Conservation (phyloP, 2,329 filamentous ascomycete genomes). For the Paecilomyces sp. region DNA sequence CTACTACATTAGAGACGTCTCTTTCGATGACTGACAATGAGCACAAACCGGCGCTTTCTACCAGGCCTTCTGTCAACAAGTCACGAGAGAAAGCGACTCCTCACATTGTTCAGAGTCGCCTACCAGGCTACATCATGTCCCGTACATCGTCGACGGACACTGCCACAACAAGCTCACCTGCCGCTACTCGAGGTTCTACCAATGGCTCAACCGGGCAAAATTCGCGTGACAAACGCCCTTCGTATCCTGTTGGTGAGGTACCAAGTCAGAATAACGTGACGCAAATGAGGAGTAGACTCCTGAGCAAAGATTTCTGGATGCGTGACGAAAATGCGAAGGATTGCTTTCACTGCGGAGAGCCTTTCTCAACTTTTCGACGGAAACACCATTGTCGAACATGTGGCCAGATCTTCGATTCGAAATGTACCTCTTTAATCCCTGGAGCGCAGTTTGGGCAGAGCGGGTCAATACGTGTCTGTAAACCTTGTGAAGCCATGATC, state of each 20-base stretch:
- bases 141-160: slow-evolving; percentile 36
- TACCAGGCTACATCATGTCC: slow-evolving; percentile 38
- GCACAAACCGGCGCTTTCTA: slow-evolving; percentile 15
- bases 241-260: slow-evolving; percentile 12
- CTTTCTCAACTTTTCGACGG: slow-evolving; percentile 86
- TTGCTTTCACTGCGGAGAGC: slow-evolving; percentile 84
- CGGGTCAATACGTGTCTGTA: slow-evolving; percentile 81
- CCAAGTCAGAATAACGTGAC: slow-evolving; percentile 30
- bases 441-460: slow-evolving; percentile 82
- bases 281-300: slow-evolving; percentile 74
- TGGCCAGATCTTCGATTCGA: slow-evolving; percentile 97
- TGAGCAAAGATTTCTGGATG: slow-evolving; percentile 99
- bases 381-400: slow-evolving; percentile 95
- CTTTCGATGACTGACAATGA: slow-evolving; percentile 24
- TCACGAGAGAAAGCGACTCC: slow-evolving; percentile 26
- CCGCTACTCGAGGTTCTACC: slow-evolving; percentile 22
- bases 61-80: slow-evolving; percentile 17
- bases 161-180: slow-evolving; percentile 36
- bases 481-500: slow-evolving; percentile 85
- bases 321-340: slow-evolving; percentile 96
- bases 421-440: slow-evolving; percentile 87
- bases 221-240: slow-evolving; percentile 12
- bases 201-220: slow-evolving; percentile 12
- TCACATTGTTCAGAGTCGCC: slow-evolving; percentile 37
- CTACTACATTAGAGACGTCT: slow-evolving; percentile 19